Evolutionary conservation across 768 basidiomycete species (phyloP).

Genomic region (Fibroporia radiculosa): DNA sequence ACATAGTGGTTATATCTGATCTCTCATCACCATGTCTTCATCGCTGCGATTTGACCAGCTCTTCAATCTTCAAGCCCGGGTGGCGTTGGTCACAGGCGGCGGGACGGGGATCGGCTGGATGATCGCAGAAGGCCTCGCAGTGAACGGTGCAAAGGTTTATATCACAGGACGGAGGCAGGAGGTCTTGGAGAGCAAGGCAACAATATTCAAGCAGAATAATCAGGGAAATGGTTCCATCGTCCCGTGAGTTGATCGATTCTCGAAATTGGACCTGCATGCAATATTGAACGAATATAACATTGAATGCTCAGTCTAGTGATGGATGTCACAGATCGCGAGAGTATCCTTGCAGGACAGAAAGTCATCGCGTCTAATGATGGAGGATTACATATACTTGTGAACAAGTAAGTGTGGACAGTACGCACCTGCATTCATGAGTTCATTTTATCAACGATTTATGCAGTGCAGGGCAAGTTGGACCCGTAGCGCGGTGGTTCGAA

Average conservation of each 20-base stretch:
- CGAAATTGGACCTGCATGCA: not conserved
- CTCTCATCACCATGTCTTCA: slow-evolving; percentile 6
- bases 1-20: not conserved
- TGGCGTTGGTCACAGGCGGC: slow-evolving; percentile 43
- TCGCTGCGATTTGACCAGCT: slow-evolving; percentile 12
- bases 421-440: not conserved
- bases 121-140: slow-evolving; percentile 67
- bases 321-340: slow-evolving; percentile 65
- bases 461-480: slow-evolving; percentile 74
- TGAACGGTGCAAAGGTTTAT: slow-evolving; percentile 76
- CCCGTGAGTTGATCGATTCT: slow-evolving; percentile 36
- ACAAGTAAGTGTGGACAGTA: slow-evolving; percentile 53
- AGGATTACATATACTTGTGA: slow-evolving; percentile 70
- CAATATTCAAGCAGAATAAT: slow-evolving; percentile 36
- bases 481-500: slow-evolving; percentile 49
- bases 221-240: slow-evolving; percentile 40
- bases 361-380: slow-evolving; percentile 53
- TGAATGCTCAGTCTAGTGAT: slow-evolving; percentile 45
- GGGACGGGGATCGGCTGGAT: slow-evolving; percentile 53
- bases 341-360: slow-evolving; percentile 51
- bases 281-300: not conserved
- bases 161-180: slow-evolving; percentile 65
- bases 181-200: slow-evolving; percentile 47
- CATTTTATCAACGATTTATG: not conserved
- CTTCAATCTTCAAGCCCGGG: slow-evolving; percentile 45